Evolutionary conservation across 1,139 yeast species (phyloP).

Genomic region (Meyerozyma athensensis): DNA sequence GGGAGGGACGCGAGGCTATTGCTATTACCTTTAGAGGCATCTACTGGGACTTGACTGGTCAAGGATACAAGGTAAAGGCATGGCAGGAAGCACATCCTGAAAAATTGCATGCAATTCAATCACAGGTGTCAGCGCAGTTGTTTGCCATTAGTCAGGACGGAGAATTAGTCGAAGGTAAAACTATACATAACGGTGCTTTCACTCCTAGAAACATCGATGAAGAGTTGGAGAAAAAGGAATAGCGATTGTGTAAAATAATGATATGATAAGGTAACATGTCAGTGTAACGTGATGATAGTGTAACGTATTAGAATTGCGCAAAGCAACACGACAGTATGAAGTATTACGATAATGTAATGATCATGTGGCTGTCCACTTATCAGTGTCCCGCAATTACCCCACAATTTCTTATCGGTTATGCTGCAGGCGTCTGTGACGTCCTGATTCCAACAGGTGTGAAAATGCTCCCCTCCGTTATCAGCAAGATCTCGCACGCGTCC

Average conservation of each 20-base stretch:
- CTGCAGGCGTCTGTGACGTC: not conserved
- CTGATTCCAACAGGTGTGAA: constrained; percentile 3
- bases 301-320: too few species aligned
- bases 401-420: not conserved
- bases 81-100: constrained; percentile 75
- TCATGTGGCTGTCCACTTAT: too few species aligned
- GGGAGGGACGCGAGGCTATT: constrained; percentile 66
- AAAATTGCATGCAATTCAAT: constrained; percentile 59
- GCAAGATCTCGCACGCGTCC: not conserved
- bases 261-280: not conserved
- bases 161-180: constrained; percentile 26
- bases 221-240: constrained; percentile 3
- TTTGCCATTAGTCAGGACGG: constrained; percentile 13
- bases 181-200: constrained; percentile 17
- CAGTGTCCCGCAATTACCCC: not conserved
- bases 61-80: constrained; percentile 58
- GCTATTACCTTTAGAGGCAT: constrained; percentile 64
- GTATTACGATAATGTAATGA: too few species aligned
- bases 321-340: too few species aligned
- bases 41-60: constrained; percentile 81
- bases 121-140: constrained; percentile 47
- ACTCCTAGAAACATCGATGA: constrained; percentile 14
- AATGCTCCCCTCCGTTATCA: not conserved
- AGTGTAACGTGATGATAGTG: constrained; percentile 2
- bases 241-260: not conserved